These are phyloP conservation scores for Erucastrum elatum DNA, from an alignment of 345 rosid species.

Conservation along the genomic window DNA sequence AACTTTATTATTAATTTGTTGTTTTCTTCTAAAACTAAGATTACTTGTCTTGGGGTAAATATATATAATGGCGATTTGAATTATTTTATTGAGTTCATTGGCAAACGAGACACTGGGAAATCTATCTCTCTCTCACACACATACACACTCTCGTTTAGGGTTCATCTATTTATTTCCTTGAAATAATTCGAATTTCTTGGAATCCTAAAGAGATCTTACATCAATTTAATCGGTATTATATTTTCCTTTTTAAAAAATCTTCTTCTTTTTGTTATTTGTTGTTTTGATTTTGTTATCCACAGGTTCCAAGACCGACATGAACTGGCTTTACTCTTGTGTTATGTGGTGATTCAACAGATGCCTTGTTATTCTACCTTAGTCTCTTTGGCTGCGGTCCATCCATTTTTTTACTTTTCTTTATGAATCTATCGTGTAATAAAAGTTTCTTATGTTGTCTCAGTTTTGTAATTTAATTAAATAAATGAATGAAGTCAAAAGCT, in stretches of 20 bases:
- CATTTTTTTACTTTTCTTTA: constrained; percentile 8
- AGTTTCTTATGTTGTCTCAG: constrained; percentile 15
- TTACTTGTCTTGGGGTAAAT: neutral
- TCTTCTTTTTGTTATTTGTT: constrained; percentile 10
- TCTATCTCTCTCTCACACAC: neutral
- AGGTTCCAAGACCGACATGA: constrained; percentile 81
- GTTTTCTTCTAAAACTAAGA: neutral
- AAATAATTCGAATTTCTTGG: constrained; percentile 18
- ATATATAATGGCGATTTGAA: neutral
- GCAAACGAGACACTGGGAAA: constrained; percentile 7
- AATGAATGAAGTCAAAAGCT: constrained; percentile 30
- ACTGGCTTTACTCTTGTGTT: constrained; percentile 39
- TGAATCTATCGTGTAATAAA: constrained; percentile 21
- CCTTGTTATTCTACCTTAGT: constrained; percentile 30
- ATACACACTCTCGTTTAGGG: constrained; percentile 31
- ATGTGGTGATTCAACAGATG: constrained; percentile 37
- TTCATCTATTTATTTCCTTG: constrained; percentile 10
- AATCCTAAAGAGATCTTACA: constrained; percentile 32
- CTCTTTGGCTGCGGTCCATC: constrained; percentile 26
- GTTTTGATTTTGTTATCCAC: constrained; percentile 35
- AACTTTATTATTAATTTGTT: neutral
- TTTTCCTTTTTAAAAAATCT: constrained; percentile 6
- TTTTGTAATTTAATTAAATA: neutral
- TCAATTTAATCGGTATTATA: constrained; percentile 7
- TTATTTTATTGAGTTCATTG: constrained; percentile 19